Evolutionary conservation across 306 rosid genomes (phyloP).

Genomic region (Acmispon strigosus): DNA sequence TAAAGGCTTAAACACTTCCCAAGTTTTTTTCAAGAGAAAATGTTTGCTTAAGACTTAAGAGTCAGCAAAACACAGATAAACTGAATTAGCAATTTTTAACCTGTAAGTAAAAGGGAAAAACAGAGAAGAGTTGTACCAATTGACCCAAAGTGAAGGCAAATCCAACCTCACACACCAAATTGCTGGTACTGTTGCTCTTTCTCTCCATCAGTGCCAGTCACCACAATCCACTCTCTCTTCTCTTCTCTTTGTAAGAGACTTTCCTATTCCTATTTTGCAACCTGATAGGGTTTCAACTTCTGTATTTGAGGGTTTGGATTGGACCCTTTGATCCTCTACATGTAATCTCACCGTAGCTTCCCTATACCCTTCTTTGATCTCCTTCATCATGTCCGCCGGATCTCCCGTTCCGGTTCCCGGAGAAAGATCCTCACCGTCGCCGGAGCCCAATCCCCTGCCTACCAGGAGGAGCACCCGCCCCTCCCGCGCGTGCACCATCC

Average conservation of each 20-base stretch:
- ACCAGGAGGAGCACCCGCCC: conserved; percentile 84
- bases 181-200: conserved; percentile 27
- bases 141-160: conserved; percentile 26
- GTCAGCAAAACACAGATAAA: not conserved
- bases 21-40: not conserved
- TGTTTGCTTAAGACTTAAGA: no score
- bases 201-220: not conserved
- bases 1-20: no score
- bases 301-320: conserved; percentile 46
- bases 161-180: conserved; percentile 22
- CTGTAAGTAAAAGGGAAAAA: not conserved
- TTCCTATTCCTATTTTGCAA: conserved; percentile 13
- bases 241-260: no score
- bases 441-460: conserved; percentile 36
- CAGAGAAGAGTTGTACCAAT: not conserved
- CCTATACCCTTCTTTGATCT: conserved; percentile 34
- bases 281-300: conserved; percentile 8
- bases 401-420: conserved; percentile 53
- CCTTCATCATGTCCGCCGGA: conserved; percentile 51
- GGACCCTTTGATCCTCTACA: conserved; percentile 54
- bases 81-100: not conserved
- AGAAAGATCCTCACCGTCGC: conserved; percentile 51
- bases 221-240: not conserved
- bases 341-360: no score
- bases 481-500: conserved; percentile 88